These are phyloP conservation scores for Cladobotryum mycophilum DNA, from an alignment of 2,329 filamentous ascomycete species.

Conservation along the genomic window DNA sequence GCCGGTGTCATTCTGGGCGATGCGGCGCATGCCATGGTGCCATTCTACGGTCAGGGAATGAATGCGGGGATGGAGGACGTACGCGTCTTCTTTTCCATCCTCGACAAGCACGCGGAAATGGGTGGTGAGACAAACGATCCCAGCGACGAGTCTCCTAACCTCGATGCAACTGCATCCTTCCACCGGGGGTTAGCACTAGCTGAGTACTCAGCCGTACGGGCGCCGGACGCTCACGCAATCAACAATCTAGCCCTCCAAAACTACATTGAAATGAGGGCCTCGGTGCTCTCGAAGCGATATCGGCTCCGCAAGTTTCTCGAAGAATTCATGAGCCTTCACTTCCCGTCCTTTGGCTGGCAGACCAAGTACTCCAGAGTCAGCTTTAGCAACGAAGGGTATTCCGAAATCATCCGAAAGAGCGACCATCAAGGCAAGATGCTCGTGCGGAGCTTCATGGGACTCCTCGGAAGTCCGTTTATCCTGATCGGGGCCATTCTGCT, in stretches of 20 bases:
- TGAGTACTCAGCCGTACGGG: constrained; percentile 68
- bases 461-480: constrained; percentile 28
- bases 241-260: constrained; percentile 88
- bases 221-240: constrained; percentile 78
- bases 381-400: constrained; percentile 89
- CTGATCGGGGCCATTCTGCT: constrained; percentile 18
- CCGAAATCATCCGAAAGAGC: constrained; percentile 67
- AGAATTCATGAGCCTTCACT: constrained; percentile 68
- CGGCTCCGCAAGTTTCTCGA: constrained; percentile 78
- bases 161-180: constrained; percentile 37
- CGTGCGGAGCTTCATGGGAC: constrained; percentile 35
- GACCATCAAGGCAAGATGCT: constrained; percentile 62
- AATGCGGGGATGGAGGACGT: constrained; percentile 96
- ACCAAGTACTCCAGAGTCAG: constrained; percentile 91
- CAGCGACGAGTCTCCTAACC: constrained; percentile 25
- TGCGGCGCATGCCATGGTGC: constrained; percentile 94
- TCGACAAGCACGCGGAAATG: constrained; percentile 59
- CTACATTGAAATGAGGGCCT: constrained; percentile 87
- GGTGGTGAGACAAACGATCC: constrained; percentile 39
- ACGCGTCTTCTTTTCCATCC: constrained; percentile 71
- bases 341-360: constrained; percentile 76
- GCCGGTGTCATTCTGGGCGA: constrained; percentile 85
- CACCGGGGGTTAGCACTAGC: constrained; percentile 61
- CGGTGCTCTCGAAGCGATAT: constrained; percentile 73
- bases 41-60: constrained; percentile 97